A percentile compares a stretch with the other conserved stretches of the same genome.
These are phyloP conservation scores for Monilinia fructicola DNA, from an alignment of 2,329 filamentous ascomycete genomes.

Conservation along the genomic window DNA sequence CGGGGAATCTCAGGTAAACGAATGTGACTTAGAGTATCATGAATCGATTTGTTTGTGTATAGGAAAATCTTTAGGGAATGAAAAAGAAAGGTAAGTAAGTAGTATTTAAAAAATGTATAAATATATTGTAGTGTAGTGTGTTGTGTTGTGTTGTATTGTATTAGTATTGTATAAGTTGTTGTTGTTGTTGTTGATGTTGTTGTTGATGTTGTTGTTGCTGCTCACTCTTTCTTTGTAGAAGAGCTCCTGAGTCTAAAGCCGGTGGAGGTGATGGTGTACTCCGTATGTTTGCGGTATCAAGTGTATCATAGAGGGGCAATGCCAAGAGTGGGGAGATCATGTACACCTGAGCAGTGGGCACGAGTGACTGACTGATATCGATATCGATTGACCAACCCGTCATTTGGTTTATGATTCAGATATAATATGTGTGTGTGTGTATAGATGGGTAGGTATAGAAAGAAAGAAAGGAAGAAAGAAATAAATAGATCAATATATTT, in stretches of 20 bases:
- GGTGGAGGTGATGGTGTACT: too few relatives aligned
- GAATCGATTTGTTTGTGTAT: neutral
- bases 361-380: neutral
- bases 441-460: too few relatives aligned
- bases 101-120: neutral
- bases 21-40: neutral
- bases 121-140: slow-evolving; percentile 1
- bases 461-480: too few relatives aligned
- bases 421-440: neutral
- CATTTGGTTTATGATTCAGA: neutral
- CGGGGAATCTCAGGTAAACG: slow-evolving; percentile 26
- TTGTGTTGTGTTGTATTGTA: too few relatives aligned
- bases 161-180: slow-evolving; percentile 20
- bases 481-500: too few relatives aligned
- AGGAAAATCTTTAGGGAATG: neutral
- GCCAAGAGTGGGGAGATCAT: slow-evolving; percentile 21
- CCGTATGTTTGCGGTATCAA: slow-evolving; percentile 16
- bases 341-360: slow-evolving; percentile 6
- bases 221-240: slow-evolving; percentile 10
- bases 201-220: too few relatives aligned
- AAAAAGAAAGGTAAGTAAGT: neutral
- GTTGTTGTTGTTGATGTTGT: slow-evolving; percentile 13
- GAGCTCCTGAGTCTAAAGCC: slow-evolving; percentile 19
- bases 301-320: slow-evolving; percentile 13
- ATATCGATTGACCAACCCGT: too few relatives aligned